phyloP scores from a whole-genome alignment of 1,284 basidiomycete species.

The Erythrobasidium hasegawianum region DNA sequence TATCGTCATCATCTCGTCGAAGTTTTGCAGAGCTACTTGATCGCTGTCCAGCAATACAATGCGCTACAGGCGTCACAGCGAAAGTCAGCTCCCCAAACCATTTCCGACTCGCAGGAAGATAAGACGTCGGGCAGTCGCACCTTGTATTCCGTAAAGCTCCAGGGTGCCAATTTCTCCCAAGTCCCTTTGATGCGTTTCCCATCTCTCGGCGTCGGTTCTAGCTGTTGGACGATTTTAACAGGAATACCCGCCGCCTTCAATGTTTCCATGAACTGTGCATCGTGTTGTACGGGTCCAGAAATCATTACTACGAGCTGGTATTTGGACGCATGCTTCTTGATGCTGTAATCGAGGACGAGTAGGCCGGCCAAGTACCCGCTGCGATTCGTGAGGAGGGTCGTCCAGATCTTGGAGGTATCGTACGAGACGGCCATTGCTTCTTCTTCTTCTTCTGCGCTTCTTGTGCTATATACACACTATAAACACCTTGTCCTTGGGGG shows the following conservation, averaged over 20 bases:
- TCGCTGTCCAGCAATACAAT: constrained; percentile 83
- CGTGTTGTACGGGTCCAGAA: constrained; percentile 45
- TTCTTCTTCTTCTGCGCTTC: too few relatives aligned
- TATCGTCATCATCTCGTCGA: constrained; percentile 81
- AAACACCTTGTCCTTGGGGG: too few relatives aligned
- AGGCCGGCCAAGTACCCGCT: constrained; percentile 61
- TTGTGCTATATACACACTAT: too few relatives aligned
- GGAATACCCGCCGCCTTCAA: constrained; percentile 20
- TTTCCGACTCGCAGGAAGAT: too few relatives aligned
- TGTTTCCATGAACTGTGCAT: constrained; percentile 55
- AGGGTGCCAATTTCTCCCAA: constrained; percentile 83
- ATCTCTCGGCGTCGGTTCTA: constrained; percentile 54
- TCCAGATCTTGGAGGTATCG: constrained; percentile 28
- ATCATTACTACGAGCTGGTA: constrained; percentile 68
- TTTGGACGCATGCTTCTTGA: constrained; percentile 61
- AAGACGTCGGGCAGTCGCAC: constrained; percentile 56
- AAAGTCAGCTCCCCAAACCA: too few relatives aligned
- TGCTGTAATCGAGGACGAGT: constrained; percentile 66
- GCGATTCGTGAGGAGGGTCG: constrained; percentile 59
- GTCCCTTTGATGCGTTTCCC: constrained; percentile 69
- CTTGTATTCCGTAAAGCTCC: constrained; percentile 70
- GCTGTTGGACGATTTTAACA: constrained; percentile 57
- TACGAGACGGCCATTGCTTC: too few relatives aligned
- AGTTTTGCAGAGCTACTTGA: constrained; percentile 79
- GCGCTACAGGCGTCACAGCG: too few relatives aligned